Percentiles rank a stretch among this genome's conserved stretches.
phyloP scores from a whole-genome alignment of 805 yeast species.

The Dipodascopsis tothii region DNA sequence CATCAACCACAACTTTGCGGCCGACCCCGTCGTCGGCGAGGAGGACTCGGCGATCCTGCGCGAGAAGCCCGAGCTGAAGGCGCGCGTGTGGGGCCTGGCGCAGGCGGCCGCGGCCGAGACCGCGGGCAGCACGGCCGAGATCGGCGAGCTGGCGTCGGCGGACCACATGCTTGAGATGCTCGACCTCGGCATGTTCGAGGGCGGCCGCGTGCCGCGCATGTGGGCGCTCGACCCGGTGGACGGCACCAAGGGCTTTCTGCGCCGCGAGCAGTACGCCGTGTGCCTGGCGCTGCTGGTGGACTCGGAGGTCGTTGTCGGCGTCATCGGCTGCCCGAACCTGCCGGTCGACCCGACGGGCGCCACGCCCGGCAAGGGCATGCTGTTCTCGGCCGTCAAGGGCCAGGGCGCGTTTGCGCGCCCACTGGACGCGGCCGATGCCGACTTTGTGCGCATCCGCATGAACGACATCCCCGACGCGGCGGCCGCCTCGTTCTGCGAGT shows the following conservation, averaged over 20 bases:
- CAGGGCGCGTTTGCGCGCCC: conserved; percentile 48
- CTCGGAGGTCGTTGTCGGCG: conserved; percentile 80
- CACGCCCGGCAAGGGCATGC: conserved; percentile 51
- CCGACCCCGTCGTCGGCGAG: conserved; percentile 86
- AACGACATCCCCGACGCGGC: conserved; percentile 38
- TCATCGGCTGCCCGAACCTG: conserved; percentile 92
- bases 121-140: conserved; percentile 26
- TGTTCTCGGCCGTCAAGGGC: conserved; percentile 62
- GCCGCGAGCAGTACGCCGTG: conserved; percentile 96
- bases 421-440: conserved; percentile 21
- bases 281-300: conserved; percentile 84
- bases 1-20: conserved; percentile 67
- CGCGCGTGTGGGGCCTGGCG: conserved; percentile 55
- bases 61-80: conserved; percentile 42
- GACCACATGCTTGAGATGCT: conserved; percentile 55
- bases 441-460: conserved; percentile 44
- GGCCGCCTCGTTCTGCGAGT: conserved; percentile 70
- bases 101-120: conserved; percentile 40
- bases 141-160: conserved; percentile 30
- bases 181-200: conserved; percentile 71
- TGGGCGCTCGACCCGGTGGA: conserved; percentile 99
- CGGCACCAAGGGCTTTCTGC: conserved; percentile 91
- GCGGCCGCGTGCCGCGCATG: conserved; percentile 64
- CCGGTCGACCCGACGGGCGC: conserved; percentile 40
- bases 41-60: conserved; percentile 72